A percentile compares a stretch with the other conserved stretches of the same genome.
Conservation (phyloP, 2,329 filamentous ascomycete genomes). For the Aspergillus novofumigatus region DNA sequence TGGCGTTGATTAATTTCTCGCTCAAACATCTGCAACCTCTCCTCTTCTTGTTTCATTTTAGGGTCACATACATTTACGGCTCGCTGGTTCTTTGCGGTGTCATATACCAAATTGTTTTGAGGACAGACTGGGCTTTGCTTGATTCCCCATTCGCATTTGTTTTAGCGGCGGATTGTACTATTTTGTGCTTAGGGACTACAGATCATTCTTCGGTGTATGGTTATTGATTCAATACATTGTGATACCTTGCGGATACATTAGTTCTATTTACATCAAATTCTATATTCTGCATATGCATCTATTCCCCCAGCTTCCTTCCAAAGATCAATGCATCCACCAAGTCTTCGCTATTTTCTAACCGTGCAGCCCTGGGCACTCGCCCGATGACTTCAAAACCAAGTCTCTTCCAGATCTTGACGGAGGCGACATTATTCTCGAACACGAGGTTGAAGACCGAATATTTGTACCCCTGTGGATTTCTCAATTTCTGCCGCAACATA, state of each 20-base stretch:
- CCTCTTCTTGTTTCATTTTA: conserved; percentile 11
- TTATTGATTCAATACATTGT: background rate
- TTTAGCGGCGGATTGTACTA: conserved; percentile 7
- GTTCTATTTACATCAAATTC: conserved; percentile 1
- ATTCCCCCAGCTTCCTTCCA: conserved; percentile 26
- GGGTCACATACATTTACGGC: conserved; percentile 10
- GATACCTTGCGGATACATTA: background rate
- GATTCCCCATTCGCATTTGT: conserved; percentile 20
- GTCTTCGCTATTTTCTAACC: conserved; percentile 33
- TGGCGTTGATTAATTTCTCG: conserved; percentile 31
- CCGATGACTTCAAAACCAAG: conserved; percentile 36
- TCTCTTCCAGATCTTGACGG: conserved; percentile 36
- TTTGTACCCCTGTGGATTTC: conserved; percentile 32
- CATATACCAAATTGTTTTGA: conserved; percentile 16
- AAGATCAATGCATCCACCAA: conserved; percentile 39
- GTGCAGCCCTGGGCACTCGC: conserved; percentile 33
- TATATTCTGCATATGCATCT: conserved; percentile 2
- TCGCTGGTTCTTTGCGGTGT: conserved; percentile 10
- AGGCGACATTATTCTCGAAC: conserved; percentile 38
- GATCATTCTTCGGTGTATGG: background rate
- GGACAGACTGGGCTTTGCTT: conserved; percentile 12
- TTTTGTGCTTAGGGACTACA: conserved; percentile 2
- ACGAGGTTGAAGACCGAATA: conserved; percentile 41
- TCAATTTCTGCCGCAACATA: background rate
- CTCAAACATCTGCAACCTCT: conserved; percentile 9